These are phyloP conservation scores for Aspergillus tanneri DNA, from an alignment of 2,329 filamentous ascomycete genomes.

Conservation along the genomic window DNA sequence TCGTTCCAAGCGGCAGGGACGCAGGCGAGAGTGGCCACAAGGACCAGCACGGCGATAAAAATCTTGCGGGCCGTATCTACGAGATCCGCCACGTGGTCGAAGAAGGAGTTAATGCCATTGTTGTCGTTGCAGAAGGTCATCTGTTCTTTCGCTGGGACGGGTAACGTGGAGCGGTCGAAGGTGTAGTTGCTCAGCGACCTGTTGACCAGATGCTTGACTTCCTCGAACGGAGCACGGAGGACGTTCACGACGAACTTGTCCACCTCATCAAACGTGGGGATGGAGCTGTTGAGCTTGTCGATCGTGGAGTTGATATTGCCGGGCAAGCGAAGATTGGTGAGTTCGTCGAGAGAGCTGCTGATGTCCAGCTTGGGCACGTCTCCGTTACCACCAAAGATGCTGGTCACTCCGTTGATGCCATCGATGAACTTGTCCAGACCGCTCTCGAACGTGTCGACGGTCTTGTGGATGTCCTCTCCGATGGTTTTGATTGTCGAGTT, in stretches of 20 bases:
- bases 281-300: conserved; percentile 69
- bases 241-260: conserved; percentile 75
- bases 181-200: conserved; percentile 68
- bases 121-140: conserved; percentile 88
- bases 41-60: conserved; percentile 71
- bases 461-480: conserved; percentile 47
- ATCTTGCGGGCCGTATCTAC: conserved; percentile 68
- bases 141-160: conserved; percentile 76
- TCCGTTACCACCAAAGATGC: conserved; percentile 43
- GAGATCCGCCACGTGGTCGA: conserved; percentile 66
- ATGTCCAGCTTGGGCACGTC: conserved; percentile 63
- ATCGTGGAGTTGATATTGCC: conserved; percentile 67
- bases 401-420: conserved; percentile 58
- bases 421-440: conserved; percentile 54
- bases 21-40: conserved; percentile 71
- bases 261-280: conserved; percentile 81
- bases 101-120: conserved; percentile 79
- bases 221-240: conserved; percentile 76
- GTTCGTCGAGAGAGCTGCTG: conserved; percentile 60
- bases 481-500: conserved; percentile 54
- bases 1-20: conserved; percentile 79
- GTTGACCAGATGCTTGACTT: conserved; percentile 72
- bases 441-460: conserved; percentile 51
- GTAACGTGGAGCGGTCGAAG: conserved; percentile 76
- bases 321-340: conserved; percentile 70